Percentiles rank a stretch among this genome's conserved stretches.
Conservation (phyloP, 768 basidiomycete genomes). For the Dacryopinax spathularia region DNA sequence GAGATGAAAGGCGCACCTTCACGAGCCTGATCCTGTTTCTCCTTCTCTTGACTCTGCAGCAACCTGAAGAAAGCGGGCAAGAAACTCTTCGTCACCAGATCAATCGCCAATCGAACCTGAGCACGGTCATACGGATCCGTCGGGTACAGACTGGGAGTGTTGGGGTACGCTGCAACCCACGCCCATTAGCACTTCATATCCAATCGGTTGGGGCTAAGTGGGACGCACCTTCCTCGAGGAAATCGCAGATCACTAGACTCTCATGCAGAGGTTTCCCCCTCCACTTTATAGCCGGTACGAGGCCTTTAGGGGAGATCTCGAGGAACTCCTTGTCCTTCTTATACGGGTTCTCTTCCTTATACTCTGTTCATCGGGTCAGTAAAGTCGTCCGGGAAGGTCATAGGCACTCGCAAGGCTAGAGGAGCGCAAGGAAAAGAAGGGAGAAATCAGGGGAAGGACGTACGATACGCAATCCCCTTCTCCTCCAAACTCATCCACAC, state of each 20-base stretch:
- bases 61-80: slow-evolving; percentile 40
- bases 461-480: slow-evolving; percentile 56
- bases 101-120: slow-evolving; percentile 41
- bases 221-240: slow-evolving; percentile 48
- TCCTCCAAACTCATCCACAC: slow-evolving; percentile 65
- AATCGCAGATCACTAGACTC: slow-evolving; percentile 66
- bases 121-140: slow-evolving; percentile 39
- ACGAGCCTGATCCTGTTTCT: slow-evolving; percentile 18
- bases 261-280: slow-evolving; percentile 50
- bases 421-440: background rate
- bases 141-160: slow-evolving; percentile 38
- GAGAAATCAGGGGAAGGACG: slow-evolving; percentile 17
- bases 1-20: slow-evolving; percentile 7
- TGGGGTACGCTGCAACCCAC: slow-evolving; percentile 5
- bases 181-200: background rate
- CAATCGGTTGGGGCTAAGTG: slow-evolving; percentile 17
- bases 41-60: slow-evolving; percentile 27
- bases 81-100: slow-evolving; percentile 36
- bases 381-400: no score
- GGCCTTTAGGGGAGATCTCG: slow-evolving; percentile 67
- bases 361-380: background rate
- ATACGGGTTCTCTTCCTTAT: slow-evolving; percentile 67
- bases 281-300: slow-evolving; percentile 55
- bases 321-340: slow-evolving; percentile 66
- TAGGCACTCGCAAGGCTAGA: background rate